phyloP scores from a whole-genome alignment of 345 rosid genomes.

The Excoecaria agallocha region DNA sequence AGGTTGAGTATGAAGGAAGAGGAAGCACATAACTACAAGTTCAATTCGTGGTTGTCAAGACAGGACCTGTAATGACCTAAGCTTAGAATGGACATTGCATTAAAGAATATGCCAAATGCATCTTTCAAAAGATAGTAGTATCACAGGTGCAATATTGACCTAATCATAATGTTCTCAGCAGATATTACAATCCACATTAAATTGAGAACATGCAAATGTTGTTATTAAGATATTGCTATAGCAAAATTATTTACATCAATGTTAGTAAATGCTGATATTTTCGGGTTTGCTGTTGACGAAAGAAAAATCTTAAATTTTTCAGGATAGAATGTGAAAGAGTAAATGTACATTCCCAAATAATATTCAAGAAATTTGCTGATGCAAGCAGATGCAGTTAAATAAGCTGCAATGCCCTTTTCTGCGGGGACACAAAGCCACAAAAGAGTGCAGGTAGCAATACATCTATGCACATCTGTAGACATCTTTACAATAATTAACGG shows the following conservation, averaged over 20 bases:
- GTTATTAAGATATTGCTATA: neutral
- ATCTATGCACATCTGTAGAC: neutral
- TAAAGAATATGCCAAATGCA: neutral
- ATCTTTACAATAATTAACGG: neutral
- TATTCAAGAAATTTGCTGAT: neutral
- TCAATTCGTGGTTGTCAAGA: neutral
- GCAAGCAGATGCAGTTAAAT: neutral
- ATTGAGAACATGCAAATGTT: neutral
- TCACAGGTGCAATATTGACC: neutral
- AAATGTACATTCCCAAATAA: neutral
- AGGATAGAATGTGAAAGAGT: neutral
- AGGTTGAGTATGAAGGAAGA: neutral
- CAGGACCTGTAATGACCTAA: conserved; percentile 1
- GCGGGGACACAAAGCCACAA: neutral
- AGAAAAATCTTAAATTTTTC: neutral
- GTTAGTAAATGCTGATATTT: neutral
- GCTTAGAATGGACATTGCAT: neutral
- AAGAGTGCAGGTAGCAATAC: neutral
- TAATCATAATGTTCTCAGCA: neutral
- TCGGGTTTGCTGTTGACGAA: neutral
- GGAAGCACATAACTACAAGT: neutral
- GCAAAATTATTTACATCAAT: neutral
- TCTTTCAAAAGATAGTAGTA: neutral
- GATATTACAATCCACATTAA: conserved; percentile 4
- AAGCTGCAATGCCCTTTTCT: neutral